Evolutionary conservation across 257 asterid species (phyloP).

Genomic region (Sherardia arvensis): DNA sequence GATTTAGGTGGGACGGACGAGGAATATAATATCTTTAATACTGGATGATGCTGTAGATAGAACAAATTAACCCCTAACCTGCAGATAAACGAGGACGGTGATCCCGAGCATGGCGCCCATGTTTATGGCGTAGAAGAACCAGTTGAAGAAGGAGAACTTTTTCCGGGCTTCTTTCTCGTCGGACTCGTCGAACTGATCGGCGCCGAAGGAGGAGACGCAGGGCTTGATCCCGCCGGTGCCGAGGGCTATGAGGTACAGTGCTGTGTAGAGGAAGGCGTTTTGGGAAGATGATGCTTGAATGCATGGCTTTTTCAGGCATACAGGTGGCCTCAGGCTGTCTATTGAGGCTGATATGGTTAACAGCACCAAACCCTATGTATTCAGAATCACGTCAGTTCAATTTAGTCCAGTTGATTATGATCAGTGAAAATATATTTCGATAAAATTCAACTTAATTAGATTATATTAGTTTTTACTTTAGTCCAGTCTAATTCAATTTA

Average conservation of each 20-base stretch:
- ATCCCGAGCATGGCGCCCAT: constrained; percentile 75
- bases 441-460: too few relatives aligned
- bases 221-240: constrained; percentile 90
- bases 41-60: too few relatives aligned
- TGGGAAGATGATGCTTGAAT: constrained; percentile 35
- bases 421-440: too few relatives aligned
- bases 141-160: constrained; percentile 66
- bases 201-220: constrained; percentile 72
- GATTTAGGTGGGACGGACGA: too few relatives aligned
- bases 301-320: constrained; percentile 51
- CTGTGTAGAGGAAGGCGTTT: constrained; percentile 41
- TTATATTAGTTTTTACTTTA: too few relatives aligned
- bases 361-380: constrained; percentile 55
- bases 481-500: too few relatives aligned
- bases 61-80: too few relatives aligned
- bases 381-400: too few relatives aligned
- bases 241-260: constrained; percentile 56
- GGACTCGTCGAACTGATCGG: constrained; percentile 62
- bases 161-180: constrained; percentile 42
- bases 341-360: constrained; percentile 62
- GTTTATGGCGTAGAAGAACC: constrained; percentile 85
- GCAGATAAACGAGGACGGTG: constrained; percentile 52
- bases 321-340: constrained; percentile 47
- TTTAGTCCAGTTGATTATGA: too few relatives aligned
- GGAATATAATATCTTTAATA: too few relatives aligned